These are phyloP conservation scores for Tephrocybe sp. DNA, from an alignment of 768 basidiomycete genomes.

Conservation along the genomic window DNA sequence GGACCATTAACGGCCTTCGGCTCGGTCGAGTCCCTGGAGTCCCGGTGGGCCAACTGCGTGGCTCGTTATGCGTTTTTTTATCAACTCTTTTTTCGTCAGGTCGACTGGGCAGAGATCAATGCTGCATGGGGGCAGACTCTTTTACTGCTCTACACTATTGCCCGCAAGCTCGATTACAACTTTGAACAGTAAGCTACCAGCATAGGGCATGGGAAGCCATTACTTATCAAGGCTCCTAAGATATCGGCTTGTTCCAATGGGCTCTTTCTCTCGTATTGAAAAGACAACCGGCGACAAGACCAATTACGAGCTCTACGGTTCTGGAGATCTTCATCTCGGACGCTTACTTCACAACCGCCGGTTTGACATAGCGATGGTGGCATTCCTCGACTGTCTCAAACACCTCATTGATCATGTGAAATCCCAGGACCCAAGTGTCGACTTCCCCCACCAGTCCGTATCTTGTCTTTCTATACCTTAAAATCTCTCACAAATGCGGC, in stretches of 20 bases:
- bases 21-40: slow-evolving; percentile 85
- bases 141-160: slow-evolving; percentile 88
- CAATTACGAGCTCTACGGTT: slow-evolving; percentile 90
- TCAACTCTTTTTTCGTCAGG: slow-evolving; percentile 45
- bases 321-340: slow-evolving; percentile 87
- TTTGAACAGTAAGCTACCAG: slow-evolving; percentile 83
- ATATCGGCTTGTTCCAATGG: slow-evolving; percentile 90
- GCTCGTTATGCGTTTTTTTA: slow-evolving; percentile 10
- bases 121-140: slow-evolving; percentile 98
- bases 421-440: slow-evolving; percentile 66
- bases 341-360: slow-evolving; percentile 91
- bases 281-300: slow-evolving; percentile 78
- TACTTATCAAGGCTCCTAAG: slow-evolving; percentile 37
- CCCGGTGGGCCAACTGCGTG: slow-evolving; percentile 49
- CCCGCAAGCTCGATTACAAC: slow-evolving; percentile 85
- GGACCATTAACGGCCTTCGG: slow-evolving; percentile 96
- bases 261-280: slow-evolving; percentile 93
- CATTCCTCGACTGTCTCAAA: slow-evolving; percentile 91
- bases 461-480: neutral
- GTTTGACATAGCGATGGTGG: slow-evolving; percentile 96
- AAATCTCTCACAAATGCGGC: slow-evolving; percentile 4
- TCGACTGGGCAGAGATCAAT: slow-evolving; percentile 99
- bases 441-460: slow-evolving; percentile 87
- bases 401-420: slow-evolving; percentile 88
- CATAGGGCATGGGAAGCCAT: neutral